phyloP scores from a whole-genome alignment of 78 protist genomes.

The Guillardia theta region DNA sequence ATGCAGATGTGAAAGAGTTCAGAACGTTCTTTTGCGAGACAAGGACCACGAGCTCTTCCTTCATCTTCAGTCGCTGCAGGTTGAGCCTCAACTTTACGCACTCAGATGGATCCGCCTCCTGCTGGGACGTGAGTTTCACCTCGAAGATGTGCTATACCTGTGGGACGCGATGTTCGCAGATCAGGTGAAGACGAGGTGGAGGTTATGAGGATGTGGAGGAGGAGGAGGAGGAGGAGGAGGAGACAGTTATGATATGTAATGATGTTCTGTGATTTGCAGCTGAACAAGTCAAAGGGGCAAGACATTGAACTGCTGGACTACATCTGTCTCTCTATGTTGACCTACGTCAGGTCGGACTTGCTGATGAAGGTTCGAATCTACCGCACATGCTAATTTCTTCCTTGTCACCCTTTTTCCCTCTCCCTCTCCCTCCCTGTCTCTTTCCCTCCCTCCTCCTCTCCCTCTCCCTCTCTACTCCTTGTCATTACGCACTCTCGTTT shows the following conservation, averaged over 20 bases:
- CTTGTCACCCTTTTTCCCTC: neutral
- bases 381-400: neutral
- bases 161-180: slow-evolving; percentile 79
- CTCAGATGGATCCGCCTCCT: slow-evolving; percentile 72
- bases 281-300: neutral
- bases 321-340: slow-evolving; percentile 69
- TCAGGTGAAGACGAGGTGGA: neutral
- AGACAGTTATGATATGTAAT: too few relatives aligned
- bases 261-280: neutral
- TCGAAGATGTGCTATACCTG: slow-evolving; percentile 69
- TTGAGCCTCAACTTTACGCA: neutral
- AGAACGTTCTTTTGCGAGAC: neutral
- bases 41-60: slow-evolving; percentile 1
- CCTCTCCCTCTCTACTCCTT: neutral
- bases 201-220: too few relatives aligned
- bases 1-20: too few relatives aligned
- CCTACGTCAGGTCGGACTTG: slow-evolving; percentile 53
- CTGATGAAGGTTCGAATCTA: neutral
- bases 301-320: slow-evolving; percentile 55
- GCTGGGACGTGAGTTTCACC: slow-evolving; percentile 79
- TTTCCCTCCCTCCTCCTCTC: neutral
- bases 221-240: too few relatives aligned
- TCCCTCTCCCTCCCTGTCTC: neutral
- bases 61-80: neutral
- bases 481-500: neutral